A percentile compares a stretch with the other conserved stretches of the same genome.
These are phyloP conservation scores for Botrytis deweyae DNA, from an alignment of 2,329 filamentous ascomycete species.

Conservation along the genomic window DNA sequence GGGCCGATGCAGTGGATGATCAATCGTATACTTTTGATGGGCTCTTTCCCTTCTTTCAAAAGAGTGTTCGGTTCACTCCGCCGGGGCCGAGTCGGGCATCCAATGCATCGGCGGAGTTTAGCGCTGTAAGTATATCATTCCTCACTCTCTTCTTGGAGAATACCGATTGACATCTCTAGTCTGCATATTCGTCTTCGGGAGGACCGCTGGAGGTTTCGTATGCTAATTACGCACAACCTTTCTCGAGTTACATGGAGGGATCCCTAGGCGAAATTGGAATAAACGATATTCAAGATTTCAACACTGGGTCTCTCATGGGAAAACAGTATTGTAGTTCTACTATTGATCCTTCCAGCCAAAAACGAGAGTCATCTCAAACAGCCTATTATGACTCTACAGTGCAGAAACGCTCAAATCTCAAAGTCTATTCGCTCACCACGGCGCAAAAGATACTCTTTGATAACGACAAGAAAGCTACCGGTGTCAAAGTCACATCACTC, in stretches of 20 bases:
- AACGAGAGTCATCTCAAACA: constrained; percentile 7
- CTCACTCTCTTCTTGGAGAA: not conserved
- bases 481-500: constrained; percentile 4
- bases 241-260: constrained; percentile 39
- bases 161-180: not conserved
- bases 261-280: constrained; percentile 43
- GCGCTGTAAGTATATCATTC: not conserved
- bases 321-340: constrained; percentile 10
- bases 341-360: not conserved
- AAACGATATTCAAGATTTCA: constrained; percentile 1
- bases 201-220: constrained; percentile 46
- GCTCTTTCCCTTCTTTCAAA: constrained; percentile 47
- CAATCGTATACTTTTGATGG: constrained; percentile 47
- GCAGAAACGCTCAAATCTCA: constrained; percentile 36
- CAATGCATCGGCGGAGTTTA: not conserved
- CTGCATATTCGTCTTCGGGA: constrained; percentile 9
- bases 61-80: constrained; percentile 27
- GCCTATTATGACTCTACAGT: not conserved
- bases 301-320: constrained; percentile 4
- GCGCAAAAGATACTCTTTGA: constrained; percentile 49
- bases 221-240: constrained; percentile 43
- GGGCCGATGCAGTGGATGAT: constrained; percentile 44
- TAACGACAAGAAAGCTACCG: not conserved
- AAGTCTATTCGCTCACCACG: constrained; percentile 43
- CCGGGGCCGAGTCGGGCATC: constrained; percentile 22